A percentile compares a stretch with the other conserved stretches of the same genome.
These are phyloP conservation scores for Aspergillus tubingensis DNA, from an alignment of 2,329 filamentous ascomycete species.

Conservation along the genomic window DNA sequence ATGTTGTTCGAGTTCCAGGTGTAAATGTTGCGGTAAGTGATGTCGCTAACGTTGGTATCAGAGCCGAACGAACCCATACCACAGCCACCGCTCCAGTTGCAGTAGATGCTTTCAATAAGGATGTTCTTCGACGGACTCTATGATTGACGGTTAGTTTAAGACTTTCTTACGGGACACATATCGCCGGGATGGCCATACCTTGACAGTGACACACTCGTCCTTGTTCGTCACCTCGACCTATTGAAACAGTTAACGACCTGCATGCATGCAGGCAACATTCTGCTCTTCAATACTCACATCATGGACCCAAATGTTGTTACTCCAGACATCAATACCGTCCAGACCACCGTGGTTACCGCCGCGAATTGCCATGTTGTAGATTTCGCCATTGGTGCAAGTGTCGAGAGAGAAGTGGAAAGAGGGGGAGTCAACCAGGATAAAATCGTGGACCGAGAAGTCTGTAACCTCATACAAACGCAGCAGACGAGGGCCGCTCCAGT, in stretches of 20 bases:
- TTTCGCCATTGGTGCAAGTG: constrained; percentile 55
- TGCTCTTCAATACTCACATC: constrained; percentile 39
- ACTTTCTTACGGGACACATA: background rate
- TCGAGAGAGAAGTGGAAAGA: constrained; percentile 55
- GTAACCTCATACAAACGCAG: constrained; percentile 50
- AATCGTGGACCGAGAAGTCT: constrained; percentile 54
- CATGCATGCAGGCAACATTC: background rate
- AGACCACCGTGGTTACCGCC: constrained; percentile 55
- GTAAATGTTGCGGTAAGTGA: constrained; percentile 60
- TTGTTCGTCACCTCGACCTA: constrained; percentile 62
- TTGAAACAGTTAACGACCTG: background rate
- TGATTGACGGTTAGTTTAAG: background rate
- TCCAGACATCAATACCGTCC: constrained; percentile 60
- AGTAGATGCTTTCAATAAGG: constrained; percentile 61
- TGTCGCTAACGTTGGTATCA: constrained; percentile 53
- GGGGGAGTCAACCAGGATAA: constrained; percentile 53
- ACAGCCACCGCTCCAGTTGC: constrained; percentile 62
- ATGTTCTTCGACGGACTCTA: constrained; percentile 55
- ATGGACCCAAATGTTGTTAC: constrained; percentile 60
- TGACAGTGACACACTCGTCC: constrained; percentile 62
- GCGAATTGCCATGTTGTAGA: constrained; percentile 59
- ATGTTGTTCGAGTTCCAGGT: constrained; percentile 62
- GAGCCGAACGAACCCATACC: constrained; percentile 58
- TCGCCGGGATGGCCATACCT: constrained; percentile 29
- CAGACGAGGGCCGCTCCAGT: constrained; percentile 47